These are phyloP conservation scores for Teratosphaeria nubilosa DNA, from an alignment of 2,329 filamentous ascomycete genomes.

Conservation along the genomic window DNA sequence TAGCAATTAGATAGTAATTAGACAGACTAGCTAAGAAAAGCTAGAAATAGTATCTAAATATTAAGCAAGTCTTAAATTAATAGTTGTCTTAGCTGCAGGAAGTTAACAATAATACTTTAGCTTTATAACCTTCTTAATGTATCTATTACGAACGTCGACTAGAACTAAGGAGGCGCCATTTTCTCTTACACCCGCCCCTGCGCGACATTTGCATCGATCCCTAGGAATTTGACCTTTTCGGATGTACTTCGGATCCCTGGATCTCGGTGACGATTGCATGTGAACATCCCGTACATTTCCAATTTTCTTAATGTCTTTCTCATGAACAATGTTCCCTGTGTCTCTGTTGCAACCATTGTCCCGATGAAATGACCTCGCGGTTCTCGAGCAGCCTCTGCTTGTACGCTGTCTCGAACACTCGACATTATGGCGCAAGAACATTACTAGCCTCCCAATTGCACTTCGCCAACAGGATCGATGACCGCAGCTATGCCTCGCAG, in stretches of 20 bases:
- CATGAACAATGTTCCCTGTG: background rate
- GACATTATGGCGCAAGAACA: slow-evolving; percentile 5
- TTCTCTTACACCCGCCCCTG: background rate
- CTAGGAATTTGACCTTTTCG: background rate
- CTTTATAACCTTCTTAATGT: too few species aligned
- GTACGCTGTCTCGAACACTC: slow-evolving; percentile 18
- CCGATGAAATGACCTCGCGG: slow-evolving; percentile 28
- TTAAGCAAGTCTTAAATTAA: too few species aligned
- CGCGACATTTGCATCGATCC: background rate
- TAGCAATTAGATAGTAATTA: too few species aligned
- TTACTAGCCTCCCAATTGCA: background rate
- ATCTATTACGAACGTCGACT: background rate
- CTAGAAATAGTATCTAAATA: too few species aligned
- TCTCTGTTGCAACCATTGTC: background rate
- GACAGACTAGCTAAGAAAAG: too few species aligned
- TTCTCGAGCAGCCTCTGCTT: slow-evolving; percentile 20
- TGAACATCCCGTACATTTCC: slow-evolving; percentile 1
- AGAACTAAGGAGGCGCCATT: background rate
- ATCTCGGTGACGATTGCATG: background rate
- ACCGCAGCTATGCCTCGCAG: slow-evolving; percentile 7
- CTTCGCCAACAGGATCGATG: background rate
- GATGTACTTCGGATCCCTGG: background rate
- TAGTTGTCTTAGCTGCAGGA: too few species aligned
- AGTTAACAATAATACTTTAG: too few species aligned
- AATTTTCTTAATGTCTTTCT: background rate